Evolutionary conservation across 495 filamentous ascomycete genomes (phyloP).

Genomic region (Hamigera avellanea): DNA sequence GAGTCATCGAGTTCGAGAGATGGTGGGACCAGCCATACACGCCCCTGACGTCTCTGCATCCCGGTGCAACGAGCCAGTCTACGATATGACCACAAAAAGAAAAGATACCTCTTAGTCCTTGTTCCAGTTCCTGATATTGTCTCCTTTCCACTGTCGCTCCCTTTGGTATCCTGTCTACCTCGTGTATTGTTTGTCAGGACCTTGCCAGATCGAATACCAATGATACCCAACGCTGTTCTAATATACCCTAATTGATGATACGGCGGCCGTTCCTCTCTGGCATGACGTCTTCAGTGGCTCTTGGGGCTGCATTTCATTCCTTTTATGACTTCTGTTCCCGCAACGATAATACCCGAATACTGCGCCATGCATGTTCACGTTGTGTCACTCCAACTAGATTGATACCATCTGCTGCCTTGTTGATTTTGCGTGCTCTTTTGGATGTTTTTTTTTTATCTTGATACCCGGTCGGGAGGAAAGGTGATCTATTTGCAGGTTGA

Average conservation of each 20-base stretch:
- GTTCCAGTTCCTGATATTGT: neutral
- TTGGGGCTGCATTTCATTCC: conserved; percentile 18
- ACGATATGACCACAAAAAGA: conserved; percentile 1
- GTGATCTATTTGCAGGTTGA: conserved; percentile 10
- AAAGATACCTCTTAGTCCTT: neutral
- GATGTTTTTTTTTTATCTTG: conserved; percentile 18
- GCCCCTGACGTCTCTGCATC: conserved; percentile 9
- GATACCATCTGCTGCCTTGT: conserved; percentile 32
- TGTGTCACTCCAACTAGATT: conserved; percentile 37
- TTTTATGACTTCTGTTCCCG: conserved; percentile 28
- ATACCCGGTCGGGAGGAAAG: conserved; percentile 30
- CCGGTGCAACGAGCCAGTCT: conserved; percentile 1
- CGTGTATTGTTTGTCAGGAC: conserved; percentile 3
- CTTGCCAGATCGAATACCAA: conserved; percentile 8
- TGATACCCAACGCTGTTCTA: conserved; percentile 15
- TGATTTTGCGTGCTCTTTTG: conserved; percentile 13
- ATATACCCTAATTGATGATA: conserved; percentile 8
- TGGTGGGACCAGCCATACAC: conserved; percentile 29
- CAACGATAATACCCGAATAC: conserved; percentile 25
- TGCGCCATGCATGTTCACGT: conserved; percentile 26
- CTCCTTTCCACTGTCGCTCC: conserved; percentile 20
- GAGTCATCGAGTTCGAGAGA: conserved; percentile 29
- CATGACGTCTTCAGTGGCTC: conserved; percentile 10
- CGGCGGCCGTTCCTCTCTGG: conserved; percentile 14
- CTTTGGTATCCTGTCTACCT: conserved; percentile 8